Percentiles rank a stretch among this genome's conserved stretches.
phyloP scores from a whole-genome alignment of 805 yeast genomes.

The Ascoidea asiatica region DNA sequence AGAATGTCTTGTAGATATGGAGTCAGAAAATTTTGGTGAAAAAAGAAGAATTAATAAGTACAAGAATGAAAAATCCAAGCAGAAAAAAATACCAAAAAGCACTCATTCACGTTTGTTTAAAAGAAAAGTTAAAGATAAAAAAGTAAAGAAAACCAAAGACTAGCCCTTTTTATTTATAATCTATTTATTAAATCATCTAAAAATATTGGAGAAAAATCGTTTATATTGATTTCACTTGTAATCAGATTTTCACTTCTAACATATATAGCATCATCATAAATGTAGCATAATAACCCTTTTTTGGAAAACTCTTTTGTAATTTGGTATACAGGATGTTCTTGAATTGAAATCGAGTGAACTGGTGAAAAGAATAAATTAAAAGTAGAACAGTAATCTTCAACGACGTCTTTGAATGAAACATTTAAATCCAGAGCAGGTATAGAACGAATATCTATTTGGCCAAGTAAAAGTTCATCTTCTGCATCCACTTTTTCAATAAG shows the following conservation, averaged over 20 bases:
- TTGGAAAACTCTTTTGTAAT: neutral
- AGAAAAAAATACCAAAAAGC: neutral
- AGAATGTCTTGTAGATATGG: conserved; percentile 90
- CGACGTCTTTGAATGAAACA: neutral
- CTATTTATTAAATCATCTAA: neutral
- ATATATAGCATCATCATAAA: neutral
- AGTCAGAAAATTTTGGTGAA: conserved; percentile 78
- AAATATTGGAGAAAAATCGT: neutral
- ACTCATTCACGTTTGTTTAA: too few relatives aligned
- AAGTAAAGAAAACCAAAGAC: neutral
- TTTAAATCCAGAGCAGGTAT: neutral
- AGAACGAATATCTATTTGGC: neutral
- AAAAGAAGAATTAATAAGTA: conserved; percentile 36
- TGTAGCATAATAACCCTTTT: neutral
- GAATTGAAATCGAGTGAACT: neutral
- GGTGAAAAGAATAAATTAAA: neutral
- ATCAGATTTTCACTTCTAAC: neutral
- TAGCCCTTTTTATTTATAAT: neutral
- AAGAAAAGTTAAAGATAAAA: neutral
- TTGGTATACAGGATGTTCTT: neutral
- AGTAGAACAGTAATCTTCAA: neutral
- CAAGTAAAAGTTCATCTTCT: too few relatives aligned
- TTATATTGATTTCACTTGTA: neutral
- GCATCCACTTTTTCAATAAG: too few relatives aligned
- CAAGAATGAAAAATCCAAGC: conserved; percentile 12